Base-by-base conservation (phyloP, 139 green algal genomes). In the Micractinium conductrix region DNA sequence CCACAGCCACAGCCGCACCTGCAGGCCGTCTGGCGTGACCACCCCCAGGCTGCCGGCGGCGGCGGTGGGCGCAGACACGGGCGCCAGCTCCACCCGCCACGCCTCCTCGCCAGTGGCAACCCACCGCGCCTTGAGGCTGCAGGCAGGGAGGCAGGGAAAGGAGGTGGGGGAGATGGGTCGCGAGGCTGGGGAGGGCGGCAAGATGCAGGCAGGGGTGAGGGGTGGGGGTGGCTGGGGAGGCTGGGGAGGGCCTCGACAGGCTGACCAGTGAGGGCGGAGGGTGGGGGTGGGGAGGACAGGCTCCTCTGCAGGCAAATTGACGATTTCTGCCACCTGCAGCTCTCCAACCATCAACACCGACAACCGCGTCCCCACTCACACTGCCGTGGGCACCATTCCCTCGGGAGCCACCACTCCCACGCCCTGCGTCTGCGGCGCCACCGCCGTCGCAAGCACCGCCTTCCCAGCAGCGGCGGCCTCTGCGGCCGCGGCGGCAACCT, bases 51-150 rank as follows among this genome's bases (percentile, higher is more conserved):
- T 67, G 55, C 58, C 76, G 45, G 26, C 58, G 4, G 58, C 38
- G 1, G 76, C 76, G 28, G 19, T 73, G 58, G 76, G 76, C 2
- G 58, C 76, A 0, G 76, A 82, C 24, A 82, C 62, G 12, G 76
- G 76, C 38, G 45, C 33, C 55, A 82, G 76, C 55, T 43, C 40
- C 40, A 73, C 19, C 28, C 58, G 55, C 76, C 76, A 82, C 38
- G 28, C 55, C 76, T 73, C 76, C 76, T 60, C 38, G 30, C 76
- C 76, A 10, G 76, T 82, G 76, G 58, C 35, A 19, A 82, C 21
- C 3, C 38, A 82, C 19, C 76, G 76, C 1, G 76, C 76, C 42
- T 72, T 82, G 26, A 82, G 76, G 2, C 76, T 82, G 76, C 76
- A 21, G 30, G n/a, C n/a, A n/a, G n/a, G n/a, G n/a, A n/a, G n/a